Evolutionary conservation across 805 yeast species (phyloP).

Genomic region (Saturnispora besseyi): DNA sequence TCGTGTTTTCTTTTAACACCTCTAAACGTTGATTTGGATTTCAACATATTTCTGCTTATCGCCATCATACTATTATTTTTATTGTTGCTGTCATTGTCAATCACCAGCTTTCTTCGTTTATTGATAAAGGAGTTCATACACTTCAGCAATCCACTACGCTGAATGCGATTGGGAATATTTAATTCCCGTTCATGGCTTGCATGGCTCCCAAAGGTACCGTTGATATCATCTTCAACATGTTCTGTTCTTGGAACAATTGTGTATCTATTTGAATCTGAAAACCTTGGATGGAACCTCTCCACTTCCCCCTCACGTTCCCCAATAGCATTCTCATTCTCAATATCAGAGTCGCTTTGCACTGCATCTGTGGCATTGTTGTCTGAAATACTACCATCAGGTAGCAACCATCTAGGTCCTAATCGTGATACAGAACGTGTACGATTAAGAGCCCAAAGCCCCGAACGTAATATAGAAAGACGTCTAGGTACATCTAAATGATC

Average conservation of each 20-base stretch:
- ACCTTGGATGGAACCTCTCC: not conserved
- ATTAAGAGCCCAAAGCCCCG: not conserved
- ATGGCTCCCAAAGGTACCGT: conserved; percentile 1
- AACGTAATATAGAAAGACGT: conserved; percentile 1
- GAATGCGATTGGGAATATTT: not conserved
- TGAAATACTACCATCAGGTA: not conserved
- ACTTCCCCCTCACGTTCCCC: not conserved
- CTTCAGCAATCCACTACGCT: not conserved
- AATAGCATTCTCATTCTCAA: not conserved
- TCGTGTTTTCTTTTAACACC: conserved; percentile 4
- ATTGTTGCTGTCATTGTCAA: not conserved
- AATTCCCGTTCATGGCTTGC: conserved; percentile 2
- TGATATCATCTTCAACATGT: not conserved
- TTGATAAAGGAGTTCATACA: not conserved
- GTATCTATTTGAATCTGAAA: conserved; percentile 1
- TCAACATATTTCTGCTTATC: not conserved
- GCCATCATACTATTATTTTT: not conserved
- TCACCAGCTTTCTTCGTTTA: not conserved
- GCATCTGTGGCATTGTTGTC: not conserved
- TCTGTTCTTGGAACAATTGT: conserved; percentile 5
- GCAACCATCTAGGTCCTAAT: conserved; percentile 3
- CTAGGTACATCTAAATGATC: not conserved
- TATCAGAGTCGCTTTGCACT: not conserved
- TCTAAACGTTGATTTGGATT: not conserved
- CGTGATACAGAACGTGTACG: not conserved